These are phyloP conservation scores for Pseudocercospora fijiensis DNA, from an alignment of 2,329 filamentous ascomycete species.

Conservation along the genomic window DNA sequence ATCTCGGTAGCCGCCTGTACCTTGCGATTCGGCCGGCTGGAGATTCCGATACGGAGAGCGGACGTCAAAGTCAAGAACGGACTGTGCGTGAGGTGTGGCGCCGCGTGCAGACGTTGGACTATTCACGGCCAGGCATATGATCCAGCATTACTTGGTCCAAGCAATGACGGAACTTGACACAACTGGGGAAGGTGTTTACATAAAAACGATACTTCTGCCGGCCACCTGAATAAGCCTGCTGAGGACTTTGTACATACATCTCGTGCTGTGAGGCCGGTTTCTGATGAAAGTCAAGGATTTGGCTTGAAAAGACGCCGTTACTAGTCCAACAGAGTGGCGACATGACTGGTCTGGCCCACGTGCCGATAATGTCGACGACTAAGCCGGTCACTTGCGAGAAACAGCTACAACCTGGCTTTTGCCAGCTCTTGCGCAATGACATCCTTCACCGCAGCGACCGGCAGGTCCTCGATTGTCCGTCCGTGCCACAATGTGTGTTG, in stretches of 20 bases:
- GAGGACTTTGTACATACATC: neutral
- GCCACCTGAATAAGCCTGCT: neutral
- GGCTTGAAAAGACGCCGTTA: neutral
- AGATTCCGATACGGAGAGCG: conserved; percentile 60
- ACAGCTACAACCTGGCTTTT: conserved; percentile 24
- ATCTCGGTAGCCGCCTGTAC: conserved; percentile 67
- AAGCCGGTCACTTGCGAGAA: neutral
- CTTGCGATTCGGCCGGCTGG: conserved; percentile 70
- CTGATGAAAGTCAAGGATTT: neutral
- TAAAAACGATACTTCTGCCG: neutral
- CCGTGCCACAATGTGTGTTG: conserved; percentile 64
- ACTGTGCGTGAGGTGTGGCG: conserved; percentile 72
- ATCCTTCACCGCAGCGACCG: conserved; percentile 59
- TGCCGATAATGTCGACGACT: neutral
- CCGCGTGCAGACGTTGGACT: conserved; percentile 65
- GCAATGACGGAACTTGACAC: neutral
- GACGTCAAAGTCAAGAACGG: conserved; percentile 65
- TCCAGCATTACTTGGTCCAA: neutral
- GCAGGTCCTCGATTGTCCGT: conserved; percentile 52
- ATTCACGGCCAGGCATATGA: conserved; percentile 59
- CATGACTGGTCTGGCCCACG: neutral
- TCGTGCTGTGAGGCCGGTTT: neutral
- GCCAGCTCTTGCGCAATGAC: conserved; percentile 44
- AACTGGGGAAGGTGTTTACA: neutral
- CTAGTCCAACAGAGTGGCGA: neutral